Base-by-base conservation (phyloP, 2,329 filamentous ascomycete species). In the Teratosphaeria zuluensis region DNA sequence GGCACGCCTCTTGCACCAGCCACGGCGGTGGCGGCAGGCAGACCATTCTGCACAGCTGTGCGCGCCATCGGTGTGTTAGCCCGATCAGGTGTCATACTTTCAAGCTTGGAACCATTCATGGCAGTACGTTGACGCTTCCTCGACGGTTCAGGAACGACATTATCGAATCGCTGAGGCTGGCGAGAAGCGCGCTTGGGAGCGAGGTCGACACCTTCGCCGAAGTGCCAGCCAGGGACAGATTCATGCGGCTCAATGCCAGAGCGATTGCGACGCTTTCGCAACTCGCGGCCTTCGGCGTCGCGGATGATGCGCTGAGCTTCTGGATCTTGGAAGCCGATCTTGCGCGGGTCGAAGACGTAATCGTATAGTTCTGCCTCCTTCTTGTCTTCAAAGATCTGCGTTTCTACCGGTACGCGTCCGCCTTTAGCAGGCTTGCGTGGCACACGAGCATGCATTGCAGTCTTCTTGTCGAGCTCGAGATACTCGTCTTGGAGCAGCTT, bases 301-400 rank as follows among this genome's bases (percentile, higher is more conserved):
- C 75, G 73, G 2, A 76, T 73, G 54, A 76, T 74, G 35, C 74
- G 72, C 61, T 85, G 83, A 1, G 74, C 69, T 59, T 82, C 83
- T 0, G 83, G 81, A 65, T 85, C 79, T 63, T 84, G 83, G 56
- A 72, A 74, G n/a, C 78, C 78, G 52, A 73, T 64, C 59, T 77
- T 78, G 64, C 80, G 80, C 0, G 79, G 70, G 61, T 82, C 81
- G 66, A 81, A 81, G 35, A 75, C 77, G 68, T 84, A 85, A 58
- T 81, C 80, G 66, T 85, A 86, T 0, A 86, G 71, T 59, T 79
- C 78, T 1, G 83, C 78, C 71, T 85, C 83, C 63, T 84, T 84
- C 69, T 79, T 79, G 63, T 83, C 82, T 65, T 84, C 82, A 61
- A 77, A 84, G 2, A 81, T 68, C n/a, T 73, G 70, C 4, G 73